These are phyloP conservation scores for Pichia sp. DNA, from an alignment of 1,139 yeast genomes.

Conservation along the genomic window DNA sequence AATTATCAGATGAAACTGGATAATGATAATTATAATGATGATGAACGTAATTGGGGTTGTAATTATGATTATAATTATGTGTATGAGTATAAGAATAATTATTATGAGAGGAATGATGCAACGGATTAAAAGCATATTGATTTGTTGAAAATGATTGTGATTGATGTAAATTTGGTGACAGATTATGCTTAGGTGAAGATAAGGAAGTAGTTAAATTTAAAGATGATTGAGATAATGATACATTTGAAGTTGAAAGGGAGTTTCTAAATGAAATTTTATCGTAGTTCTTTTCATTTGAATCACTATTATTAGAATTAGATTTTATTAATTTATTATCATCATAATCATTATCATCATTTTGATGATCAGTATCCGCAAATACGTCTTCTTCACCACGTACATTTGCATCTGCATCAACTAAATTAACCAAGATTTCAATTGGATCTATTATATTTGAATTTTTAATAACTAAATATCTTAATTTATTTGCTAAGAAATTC, in stretches of 20 bases:
- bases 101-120: neutral
- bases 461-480: slow-evolving; percentile 49
- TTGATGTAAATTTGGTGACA: slow-evolving; percentile 21
- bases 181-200: slow-evolving; percentile 13
- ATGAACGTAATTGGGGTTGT: slow-evolving; percentile 2
- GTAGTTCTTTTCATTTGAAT: neutral
- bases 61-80: slow-evolving; percentile 2
- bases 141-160: slow-evolving; percentile 15
- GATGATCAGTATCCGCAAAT: neutral
- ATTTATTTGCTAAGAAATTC: slow-evolving; percentile 50
- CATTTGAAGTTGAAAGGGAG: neutral
- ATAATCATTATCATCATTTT: slow-evolving; percentile 2
- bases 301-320: slow-evolving; percentile 9
- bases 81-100: neutral
- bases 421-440: slow-evolving; percentile 42
- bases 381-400: slow-evolving; percentile 29
- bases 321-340: slow-evolving; percentile 9
- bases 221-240: slow-evolving; percentile 9
- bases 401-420: slow-evolving; percentile 54
- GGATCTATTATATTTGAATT: slow-evolving; percentile 46
- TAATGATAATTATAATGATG: slow-evolving; percentile 5
- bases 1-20: slow-evolving; percentile 10
- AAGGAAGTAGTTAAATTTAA: slow-evolving; percentile 6
- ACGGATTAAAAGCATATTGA: slow-evolving; percentile 15
- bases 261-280: neutral